Percentiles rank a stretch among this genome's conserved stretches.
Evolutionary conservation across 2,329 filamentous ascomycete species (phyloP).

Genomic region (Sclerotinia trifoliorum): DNA sequence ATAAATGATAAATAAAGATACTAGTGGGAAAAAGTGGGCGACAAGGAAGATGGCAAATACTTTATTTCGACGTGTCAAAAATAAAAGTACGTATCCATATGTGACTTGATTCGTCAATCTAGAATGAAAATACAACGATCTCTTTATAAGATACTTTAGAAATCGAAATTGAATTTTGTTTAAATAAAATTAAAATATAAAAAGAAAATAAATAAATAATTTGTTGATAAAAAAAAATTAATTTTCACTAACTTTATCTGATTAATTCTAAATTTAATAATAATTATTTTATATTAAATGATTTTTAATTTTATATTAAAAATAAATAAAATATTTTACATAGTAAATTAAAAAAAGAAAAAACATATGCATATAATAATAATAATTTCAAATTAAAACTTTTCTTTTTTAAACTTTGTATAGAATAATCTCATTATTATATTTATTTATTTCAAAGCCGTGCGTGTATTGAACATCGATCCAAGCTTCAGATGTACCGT

Average conservation of each 20-base stretch:
- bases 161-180: background rate
- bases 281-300: too few species aligned
- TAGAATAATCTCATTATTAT: background rate
- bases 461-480: background rate
- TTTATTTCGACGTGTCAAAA: constrained; percentile 3
- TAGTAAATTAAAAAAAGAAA: too few species aligned
- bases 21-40: background rate
- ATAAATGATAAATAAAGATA: background rate
- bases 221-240: background rate
- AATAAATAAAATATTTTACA: too few species aligned
- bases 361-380: too few species aligned
- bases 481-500: too few species aligned
- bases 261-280: too few species aligned
- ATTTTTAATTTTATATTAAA: too few species aligned
- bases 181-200: too few species aligned
- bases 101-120: background rate
- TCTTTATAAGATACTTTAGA: background rate
- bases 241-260: background rate
- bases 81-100: background rate
- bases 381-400: too few species aligned
- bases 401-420: too few species aligned
- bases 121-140: background rate
- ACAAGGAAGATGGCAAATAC: constrained; percentile 2
- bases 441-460: background rate
- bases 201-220: background rate